Percentiles rank a stretch among this genome's conserved stretches.
Conservation (phyloP, 306 rosid species). For the Lathyrus sativus region DNA sequence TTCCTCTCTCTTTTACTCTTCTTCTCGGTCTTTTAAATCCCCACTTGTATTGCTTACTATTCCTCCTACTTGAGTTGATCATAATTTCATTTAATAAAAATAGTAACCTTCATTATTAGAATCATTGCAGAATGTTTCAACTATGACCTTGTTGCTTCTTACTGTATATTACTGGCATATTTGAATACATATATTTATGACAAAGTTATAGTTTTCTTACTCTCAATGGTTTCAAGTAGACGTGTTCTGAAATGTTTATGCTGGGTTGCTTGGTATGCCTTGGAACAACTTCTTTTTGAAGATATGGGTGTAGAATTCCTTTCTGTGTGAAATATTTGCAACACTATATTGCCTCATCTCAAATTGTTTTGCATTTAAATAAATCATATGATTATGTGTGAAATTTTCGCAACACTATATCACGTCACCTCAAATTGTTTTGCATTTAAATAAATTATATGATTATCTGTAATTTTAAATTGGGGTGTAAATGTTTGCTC, state of each 20-base stretch:
- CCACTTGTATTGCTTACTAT: no score
- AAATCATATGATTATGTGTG: not conserved
- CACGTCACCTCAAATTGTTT: not conserved
- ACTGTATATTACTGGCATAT: not conserved
- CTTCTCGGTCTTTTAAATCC: no score
- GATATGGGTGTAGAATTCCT: conserved; percentile 4
- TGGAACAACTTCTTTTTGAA: conserved; percentile 9
- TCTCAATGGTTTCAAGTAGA: conserved; percentile 20
- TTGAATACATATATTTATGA: not conserved
- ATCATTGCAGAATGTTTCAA: not conserved
- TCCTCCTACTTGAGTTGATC: no score
- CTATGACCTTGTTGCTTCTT: no score
- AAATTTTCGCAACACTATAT: not conserved
- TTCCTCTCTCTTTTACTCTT: no score
- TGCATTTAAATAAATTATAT: not conserved
- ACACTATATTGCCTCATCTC: not conserved
- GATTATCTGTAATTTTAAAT: no score
- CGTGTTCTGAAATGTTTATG: conserved; percentile 16
- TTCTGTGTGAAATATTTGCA: not conserved
- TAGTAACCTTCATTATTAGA: no score
- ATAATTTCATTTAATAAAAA: no score
- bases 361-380: not conserved
- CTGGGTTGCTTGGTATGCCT: conserved; percentile 10
- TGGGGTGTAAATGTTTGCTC: no score
- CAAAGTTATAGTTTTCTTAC: conserved; percentile 5